A percentile compares a stretch with the other conserved stretches of the same genome.
Conservation (phyloP, 73 alveolate species). For the Tetrahymena malaccensis region DNA sequence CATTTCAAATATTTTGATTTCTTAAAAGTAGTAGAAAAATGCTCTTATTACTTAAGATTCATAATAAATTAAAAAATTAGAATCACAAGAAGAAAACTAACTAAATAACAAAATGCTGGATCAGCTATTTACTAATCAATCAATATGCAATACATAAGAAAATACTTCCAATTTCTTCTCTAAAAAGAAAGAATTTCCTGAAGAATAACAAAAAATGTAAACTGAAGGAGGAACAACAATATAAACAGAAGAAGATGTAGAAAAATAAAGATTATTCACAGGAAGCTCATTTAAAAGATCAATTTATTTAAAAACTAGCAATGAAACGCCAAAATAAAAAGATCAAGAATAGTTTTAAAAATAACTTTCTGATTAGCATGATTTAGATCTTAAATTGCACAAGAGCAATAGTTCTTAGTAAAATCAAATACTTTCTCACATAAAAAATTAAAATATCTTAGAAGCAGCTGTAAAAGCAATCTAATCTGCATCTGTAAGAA, state of each 20-base stretch:
- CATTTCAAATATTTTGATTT: too few relatives aligned
- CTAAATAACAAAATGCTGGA: background rate
- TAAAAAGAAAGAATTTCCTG: background rate
- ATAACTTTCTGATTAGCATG: background rate
- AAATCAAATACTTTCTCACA: background rate
- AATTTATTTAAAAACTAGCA: too few relatives aligned
- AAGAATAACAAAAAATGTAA: background rate
- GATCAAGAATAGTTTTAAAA: background rate
- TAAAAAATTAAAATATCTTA: too few relatives aligned
- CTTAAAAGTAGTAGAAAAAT: too few relatives aligned
- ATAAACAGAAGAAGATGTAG: background rate
- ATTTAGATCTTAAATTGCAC: background rate
- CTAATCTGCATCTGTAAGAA: background rate
- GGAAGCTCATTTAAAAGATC: background rate
- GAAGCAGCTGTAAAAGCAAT: background rate
- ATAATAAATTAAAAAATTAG: too few relatives aligned
- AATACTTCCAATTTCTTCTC: background rate
- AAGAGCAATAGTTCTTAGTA: background rate
- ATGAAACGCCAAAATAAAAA: too few relatives aligned
- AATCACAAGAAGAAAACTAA: background rate
- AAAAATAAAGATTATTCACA: too few relatives aligned
- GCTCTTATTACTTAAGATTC: background rate
- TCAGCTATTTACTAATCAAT: too few relatives aligned
- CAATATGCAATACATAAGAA: background rate
- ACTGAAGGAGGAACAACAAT: background rate